Evolutionary conservation across 2,329 filamentous ascomycete species (phyloP).

Genomic region (Ophiostoma australiae): DNA sequence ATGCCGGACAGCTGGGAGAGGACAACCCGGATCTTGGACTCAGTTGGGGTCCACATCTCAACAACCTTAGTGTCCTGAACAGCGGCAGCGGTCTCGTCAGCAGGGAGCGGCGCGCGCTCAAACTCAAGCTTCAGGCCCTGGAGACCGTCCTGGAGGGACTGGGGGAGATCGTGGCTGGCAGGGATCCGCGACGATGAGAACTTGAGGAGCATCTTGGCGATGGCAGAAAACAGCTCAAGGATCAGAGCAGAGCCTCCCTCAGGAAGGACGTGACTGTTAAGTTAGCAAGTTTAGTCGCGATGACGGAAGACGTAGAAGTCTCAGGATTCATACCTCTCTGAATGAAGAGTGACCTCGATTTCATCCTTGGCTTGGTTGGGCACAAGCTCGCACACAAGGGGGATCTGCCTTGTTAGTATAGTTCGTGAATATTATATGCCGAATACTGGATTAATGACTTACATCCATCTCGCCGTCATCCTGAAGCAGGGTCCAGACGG

Average conservation of each 20-base stretch:
- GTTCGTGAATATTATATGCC: too few species aligned
- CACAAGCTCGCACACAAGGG: slow-evolving; percentile 69
- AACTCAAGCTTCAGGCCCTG: background rate
- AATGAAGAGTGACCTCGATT: slow-evolving; percentile 59
- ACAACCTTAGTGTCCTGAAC: background rate
- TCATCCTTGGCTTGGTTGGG: slow-evolving; percentile 50
- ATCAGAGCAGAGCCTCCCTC: background rate
- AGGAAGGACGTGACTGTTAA: background rate
- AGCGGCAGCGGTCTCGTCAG: background rate
- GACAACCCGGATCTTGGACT: slow-evolving; percentile 50
- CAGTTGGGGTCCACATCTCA: slow-evolving; percentile 46
- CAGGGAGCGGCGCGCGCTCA: background rate
- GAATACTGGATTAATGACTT: slow-evolving; percentile 29
- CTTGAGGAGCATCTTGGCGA: slow-evolving; percentile 19
- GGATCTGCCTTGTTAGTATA: slow-evolving; percentile 41
- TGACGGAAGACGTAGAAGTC: background rate
- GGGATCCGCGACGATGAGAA: slow-evolving; percentile 24
- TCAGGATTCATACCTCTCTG: slow-evolving; percentile 41
- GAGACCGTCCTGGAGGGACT: slow-evolving; percentile 8
- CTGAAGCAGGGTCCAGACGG: slow-evolving; percentile 52
- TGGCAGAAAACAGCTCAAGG: slow-evolving; percentile 22
- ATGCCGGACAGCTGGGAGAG: slow-evolving; percentile 56
- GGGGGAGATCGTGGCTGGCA: slow-evolving; percentile 13
- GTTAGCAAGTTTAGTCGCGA: background rate
- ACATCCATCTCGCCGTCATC: slow-evolving; percentile 65